Evolutionary conservation across 2,329 filamentous ascomycete species (phyloP), one percentile per base, ranked within the genome.

Genomic region (Colletotrichum euphorbiae): DNA sequence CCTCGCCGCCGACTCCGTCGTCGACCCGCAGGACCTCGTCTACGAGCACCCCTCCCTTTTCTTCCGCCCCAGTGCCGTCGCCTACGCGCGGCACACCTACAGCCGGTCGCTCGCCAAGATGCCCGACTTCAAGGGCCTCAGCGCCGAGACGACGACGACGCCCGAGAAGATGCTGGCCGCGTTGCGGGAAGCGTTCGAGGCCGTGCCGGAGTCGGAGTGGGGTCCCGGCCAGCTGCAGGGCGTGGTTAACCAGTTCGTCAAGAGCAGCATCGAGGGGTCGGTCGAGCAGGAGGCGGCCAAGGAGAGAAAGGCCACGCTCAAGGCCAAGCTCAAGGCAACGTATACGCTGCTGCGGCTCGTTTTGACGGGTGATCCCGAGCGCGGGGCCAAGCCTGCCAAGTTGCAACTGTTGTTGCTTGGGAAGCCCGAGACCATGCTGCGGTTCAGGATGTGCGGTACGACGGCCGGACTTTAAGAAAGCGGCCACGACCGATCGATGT

Each of bases 371-470:
- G 60, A 69, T 33, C 40, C 57, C 6, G 54, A 51, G 8, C 48
- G 48, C 24, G 68, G 63, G 15, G 68, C 70, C 8, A 71, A 70
- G 60, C 70, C 70, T 13, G 70, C 70, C 38, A 71, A 71, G 64
- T n/a, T 69, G 60, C 68, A 70, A 42, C 68, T 71, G 13, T 56
- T 64, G 31, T 40, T 71, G 24, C 52, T 71, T 13, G 70, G 70
- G 3, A 51, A 63, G 2, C 60, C 58, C 13, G 70, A 71, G 68
- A 63, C 68, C 9, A 13, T 71, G 60, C 19, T 57, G 28, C 58
- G 70, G 56, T 70, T 70, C 54, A 58, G 59, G 33, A 28, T 70
- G 36, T 69, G 66, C 43, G 31, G 21, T 15, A 48, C 19, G 19
- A 28, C 28, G 1, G 28, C 6, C 28, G 6, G 28, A 28, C 28